Base-by-base conservation (phyloP, 1,284 basidiomycete species). In the Fomitopsis palustris region DNA sequence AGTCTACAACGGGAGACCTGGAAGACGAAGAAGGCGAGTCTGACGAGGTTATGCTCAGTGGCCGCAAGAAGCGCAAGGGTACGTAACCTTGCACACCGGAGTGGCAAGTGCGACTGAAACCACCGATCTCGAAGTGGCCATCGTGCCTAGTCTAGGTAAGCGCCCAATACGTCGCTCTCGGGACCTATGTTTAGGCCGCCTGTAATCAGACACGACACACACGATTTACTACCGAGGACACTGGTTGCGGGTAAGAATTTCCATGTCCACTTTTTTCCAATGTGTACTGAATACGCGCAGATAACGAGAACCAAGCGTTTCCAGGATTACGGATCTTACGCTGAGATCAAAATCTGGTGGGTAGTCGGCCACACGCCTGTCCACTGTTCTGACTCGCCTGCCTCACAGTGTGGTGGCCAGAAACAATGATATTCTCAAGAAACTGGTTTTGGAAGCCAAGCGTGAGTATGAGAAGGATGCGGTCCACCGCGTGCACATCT, bases 221-320 rank as follows among this genome's bases (percentile, higher is more conserved):
- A 92, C 89, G 17, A 91, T 92, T 60, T 92, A 90, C 77, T 92
- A 92, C 77, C 84, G 84, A 66, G 90, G 91, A 56, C 91, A 93
- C 69, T 92, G 90, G 90, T 78, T 93, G 61, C 82, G 88, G 68
- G 90, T 92, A 70, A 66, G 84, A 68, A 60, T 21, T 61, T 42
- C 59, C 60, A 61, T 33, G 62, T 54, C 55, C 53, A 52, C n/a
- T 25, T 39, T 27, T 42, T 49, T 25, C 35, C 2, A 37, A 10
- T 37, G 3, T 3, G 10, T 14, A 14, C 35, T 37, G 35, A 37
- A 37, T 6, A 14, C 16, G 54, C 60, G 58, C 65, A 92, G 90
- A 90, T 92, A 75, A 92, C 88, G 37, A 83, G 90, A 37, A 88
- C 86, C 19, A 88, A 88, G 69, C 84, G 84, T 55, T 85, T 82